These are phyloP conservation scores for Aspergillus proliferans DNA, from an alignment of 2,329 filamentous ascomycete species.

Conservation along the genomic window DNA sequence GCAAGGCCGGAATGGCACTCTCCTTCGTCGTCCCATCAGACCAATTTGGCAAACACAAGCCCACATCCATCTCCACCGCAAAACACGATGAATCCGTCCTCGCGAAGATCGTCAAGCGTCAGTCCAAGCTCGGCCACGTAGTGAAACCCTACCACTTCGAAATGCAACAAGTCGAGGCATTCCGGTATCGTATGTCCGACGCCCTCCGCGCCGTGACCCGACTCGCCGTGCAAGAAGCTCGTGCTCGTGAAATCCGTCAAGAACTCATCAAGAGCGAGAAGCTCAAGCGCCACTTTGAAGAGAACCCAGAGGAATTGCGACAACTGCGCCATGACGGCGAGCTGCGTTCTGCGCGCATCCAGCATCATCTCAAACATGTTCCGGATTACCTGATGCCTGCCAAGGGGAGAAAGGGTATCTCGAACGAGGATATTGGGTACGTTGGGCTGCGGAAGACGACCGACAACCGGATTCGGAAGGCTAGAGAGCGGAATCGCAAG, in stretches of 20 bases:
- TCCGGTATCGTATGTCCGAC: conserved; percentile 91
- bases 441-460: conserved; percentile 56
- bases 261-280: conserved; percentile 93
- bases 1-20: conserved; percentile 88
- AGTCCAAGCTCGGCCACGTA: conserved; percentile 70
- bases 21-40: conserved; percentile 85
- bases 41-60: conserved; percentile 80
- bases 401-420: conserved; percentile 64
- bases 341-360: conserved; percentile 71
- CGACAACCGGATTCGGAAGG: conserved; percentile 48
- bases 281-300: conserved; percentile 90
- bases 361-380: conserved; percentile 87
- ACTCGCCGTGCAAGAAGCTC: conserved; percentile 81
- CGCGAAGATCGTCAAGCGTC: conserved; percentile 70
- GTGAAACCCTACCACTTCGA: conserved; percentile 91
- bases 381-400: conserved; percentile 86
- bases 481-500: conserved; percentile 38
- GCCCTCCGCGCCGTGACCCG: conserved; percentile 84
- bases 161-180: conserved; percentile 87
- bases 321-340: conserved; percentile 89
- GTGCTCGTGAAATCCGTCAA: conserved; percentile 77
- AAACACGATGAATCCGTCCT: conserved; percentile 82
- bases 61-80: conserved; percentile 67
- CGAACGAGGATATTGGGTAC: conserved; percentile 64
- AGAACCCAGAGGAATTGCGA: conserved; percentile 83